phyloP scores from a whole-genome alignment of 441 rosid species.

The Jatropha podagrica region DNA sequence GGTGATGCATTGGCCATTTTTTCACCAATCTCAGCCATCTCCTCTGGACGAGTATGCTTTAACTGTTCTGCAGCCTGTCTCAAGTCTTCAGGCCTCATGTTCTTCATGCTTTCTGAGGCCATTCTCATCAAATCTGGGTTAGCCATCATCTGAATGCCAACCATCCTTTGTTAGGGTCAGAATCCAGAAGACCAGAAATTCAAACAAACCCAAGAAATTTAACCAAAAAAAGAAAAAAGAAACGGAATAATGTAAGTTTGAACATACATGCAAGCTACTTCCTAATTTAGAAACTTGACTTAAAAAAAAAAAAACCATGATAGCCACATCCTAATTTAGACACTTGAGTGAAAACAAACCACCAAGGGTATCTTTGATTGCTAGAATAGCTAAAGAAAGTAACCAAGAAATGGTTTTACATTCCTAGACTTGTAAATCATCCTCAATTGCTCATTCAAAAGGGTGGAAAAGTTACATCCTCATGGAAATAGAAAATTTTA shows the following conservation, averaged over 20 bases:
- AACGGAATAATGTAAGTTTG: neutral
- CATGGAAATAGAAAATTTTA: neutral
- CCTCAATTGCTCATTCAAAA: neutral
- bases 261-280: neutral
- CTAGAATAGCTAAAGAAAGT: neutral
- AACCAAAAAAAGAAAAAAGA: neutral
- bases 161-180: neutral
- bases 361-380: neutral
- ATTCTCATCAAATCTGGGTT: constrained; percentile 94
- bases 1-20: constrained; percentile 86
- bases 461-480: neutral
- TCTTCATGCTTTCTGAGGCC: constrained; percentile 93
- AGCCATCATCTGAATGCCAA: constrained; percentile 69
- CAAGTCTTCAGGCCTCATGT: constrained; percentile 87
- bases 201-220: neutral
- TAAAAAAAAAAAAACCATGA: too few species aligned
- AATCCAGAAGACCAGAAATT: neutral
- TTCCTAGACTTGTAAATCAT: neutral
- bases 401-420: neutral
- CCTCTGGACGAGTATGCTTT: constrained; percentile 71
- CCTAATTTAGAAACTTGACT: neutral
- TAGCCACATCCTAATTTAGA: neutral
- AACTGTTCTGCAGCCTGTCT: constrained; percentile 86
- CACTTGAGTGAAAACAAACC: neutral
- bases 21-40: constrained; percentile 85